Evolutionary conservation across 805 yeast species (phyloP).

Genomic region (Hanseniaspora thailandica): DNA sequence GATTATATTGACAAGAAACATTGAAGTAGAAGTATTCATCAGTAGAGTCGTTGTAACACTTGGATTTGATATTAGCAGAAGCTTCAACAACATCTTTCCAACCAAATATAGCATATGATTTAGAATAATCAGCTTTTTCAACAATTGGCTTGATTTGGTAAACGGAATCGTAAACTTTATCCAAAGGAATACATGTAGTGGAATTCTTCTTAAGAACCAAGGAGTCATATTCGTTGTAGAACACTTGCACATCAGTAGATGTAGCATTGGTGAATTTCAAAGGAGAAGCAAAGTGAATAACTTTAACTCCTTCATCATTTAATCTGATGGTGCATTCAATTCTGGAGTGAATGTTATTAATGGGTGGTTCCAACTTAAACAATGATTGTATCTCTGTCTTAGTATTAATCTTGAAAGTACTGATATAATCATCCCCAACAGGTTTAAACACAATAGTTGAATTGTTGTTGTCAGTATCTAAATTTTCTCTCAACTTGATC

Average conservation of each 20-base stretch:
- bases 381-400: constrained; percentile 76
- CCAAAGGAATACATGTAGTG: constrained; percentile 61
- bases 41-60: constrained; percentile 42
- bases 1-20: constrained; percentile 53
- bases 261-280: constrained; percentile 57
- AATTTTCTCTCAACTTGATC: constrained; percentile 69
- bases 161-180: constrained; percentile 45
- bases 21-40: constrained; percentile 53
- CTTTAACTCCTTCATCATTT: constrained; percentile 67
- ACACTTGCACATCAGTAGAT: constrained; percentile 41
- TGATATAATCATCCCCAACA: constrained; percentile 43
- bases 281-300: constrained; percentile 67
- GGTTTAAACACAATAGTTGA: constrained; percentile 55
- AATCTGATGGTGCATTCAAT: constrained; percentile 59
- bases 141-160: constrained; percentile 54
- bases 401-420: constrained; percentile 48
- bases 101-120: constrained; percentile 51
- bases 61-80: constrained; percentile 36
- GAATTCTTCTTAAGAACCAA: constrained; percentile 43
- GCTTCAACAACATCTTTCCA: constrained; percentile 41
- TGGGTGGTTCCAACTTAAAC: constrained; percentile 52
- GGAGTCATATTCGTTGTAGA: constrained; percentile 28
- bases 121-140: constrained; percentile 40
- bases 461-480: constrained; percentile 52
- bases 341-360: constrained; percentile 56